Percentiles rank a stretch among this genome's conserved stretches.
These are phyloP conservation scores for Trichomonascus vanleenenianus DNA, from an alignment of 805 yeast genomes.

Conservation along the genomic window DNA sequence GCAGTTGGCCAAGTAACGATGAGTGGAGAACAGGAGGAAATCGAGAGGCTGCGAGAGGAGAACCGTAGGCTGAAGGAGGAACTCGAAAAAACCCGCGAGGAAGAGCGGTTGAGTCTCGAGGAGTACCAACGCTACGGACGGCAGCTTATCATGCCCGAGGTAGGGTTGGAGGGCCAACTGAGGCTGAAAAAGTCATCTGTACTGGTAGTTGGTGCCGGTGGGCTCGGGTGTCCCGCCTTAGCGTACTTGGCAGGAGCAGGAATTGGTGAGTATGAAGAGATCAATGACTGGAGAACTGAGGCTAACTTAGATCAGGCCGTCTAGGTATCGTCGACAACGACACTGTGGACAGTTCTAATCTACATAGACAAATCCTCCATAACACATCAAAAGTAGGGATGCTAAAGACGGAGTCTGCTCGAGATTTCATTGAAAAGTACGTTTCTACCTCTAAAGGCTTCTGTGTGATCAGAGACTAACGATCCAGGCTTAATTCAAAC, in stretches of 20 bases:
- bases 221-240: conserved; percentile 88
- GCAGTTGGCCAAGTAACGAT: too few relatives aligned
- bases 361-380: conserved; percentile 87
- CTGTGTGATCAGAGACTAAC: background rate
- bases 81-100: conserved; percentile 3
- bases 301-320: conserved; percentile 18
- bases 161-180: conserved; percentile 52
- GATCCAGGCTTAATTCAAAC: conserved; percentile 54
- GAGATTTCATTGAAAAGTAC: conserved; percentile 34
- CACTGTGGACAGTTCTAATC: conserved; percentile 70
- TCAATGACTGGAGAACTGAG: too few relatives aligned
- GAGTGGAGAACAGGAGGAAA: background rate
- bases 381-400: conserved; percentile 56
- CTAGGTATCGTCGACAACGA: conserved; percentile 88
- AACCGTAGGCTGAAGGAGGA: conserved; percentile 12
- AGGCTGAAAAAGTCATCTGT: conserved; percentile 50
- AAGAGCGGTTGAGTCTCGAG: conserved; percentile 30
- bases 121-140: conserved; percentile 87
- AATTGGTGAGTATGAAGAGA: conserved; percentile 41
- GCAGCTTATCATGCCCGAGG: conserved; percentile 85
- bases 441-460: background rate
- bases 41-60: conserved; percentile 9
- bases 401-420: conserved; percentile 77
- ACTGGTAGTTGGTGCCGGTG: conserved; percentile 92
- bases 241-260: conserved; percentile 85